Evolutionary conservation across 345 rosid species (phyloP).

Genomic region (Populus tremula): DNA sequence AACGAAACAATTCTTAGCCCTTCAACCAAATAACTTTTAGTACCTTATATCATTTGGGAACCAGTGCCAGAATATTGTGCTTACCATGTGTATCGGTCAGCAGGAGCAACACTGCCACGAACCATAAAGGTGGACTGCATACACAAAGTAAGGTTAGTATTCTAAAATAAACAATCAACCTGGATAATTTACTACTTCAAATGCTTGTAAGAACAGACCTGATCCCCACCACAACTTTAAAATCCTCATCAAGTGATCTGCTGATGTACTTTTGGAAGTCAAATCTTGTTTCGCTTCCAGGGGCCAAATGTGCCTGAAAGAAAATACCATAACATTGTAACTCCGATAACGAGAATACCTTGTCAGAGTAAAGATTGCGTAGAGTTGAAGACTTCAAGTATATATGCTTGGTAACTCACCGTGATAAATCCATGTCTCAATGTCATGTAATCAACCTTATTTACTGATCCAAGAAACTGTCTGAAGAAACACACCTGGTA

Average conservation of each 20-base stretch:
- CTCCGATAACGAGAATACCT: background rate
- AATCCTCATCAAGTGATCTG: slow-evolving; percentile 86
- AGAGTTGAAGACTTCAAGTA: background rate
- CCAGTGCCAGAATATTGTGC: slow-evolving; percentile 5
- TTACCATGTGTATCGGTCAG: slow-evolving; percentile 78
- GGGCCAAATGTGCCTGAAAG: slow-evolving; percentile 85
- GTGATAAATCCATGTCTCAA: slow-evolving; percentile 85
- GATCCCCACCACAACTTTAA: slow-evolving; percentile 83
- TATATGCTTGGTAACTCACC: slow-evolving; percentile 32
- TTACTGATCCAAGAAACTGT: slow-evolving; percentile 83
- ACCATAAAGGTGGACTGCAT: slow-evolving; percentile 80
- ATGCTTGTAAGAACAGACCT: slow-evolving; percentile 36
- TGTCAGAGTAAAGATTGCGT: background rate
- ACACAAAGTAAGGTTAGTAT: slow-evolving; percentile 9
- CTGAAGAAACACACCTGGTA: slow-evolving; percentile 86
- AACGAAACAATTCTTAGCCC: background rate
- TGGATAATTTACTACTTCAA: background rate
- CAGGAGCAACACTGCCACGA: slow-evolving; percentile 60
- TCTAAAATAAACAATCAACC: background rate
- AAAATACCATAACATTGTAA: background rate
- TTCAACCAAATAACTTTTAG: background rate
- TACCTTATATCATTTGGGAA: background rate
- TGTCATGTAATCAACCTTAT: slow-evolving; percentile 79
- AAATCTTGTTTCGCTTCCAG: slow-evolving; percentile 61
- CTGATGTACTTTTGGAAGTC: slow-evolving; percentile 79